Evolutionary conservation across 192 early-diverging fungal genomes (phyloP).

Genomic region (Kappamyces sp.): DNA sequence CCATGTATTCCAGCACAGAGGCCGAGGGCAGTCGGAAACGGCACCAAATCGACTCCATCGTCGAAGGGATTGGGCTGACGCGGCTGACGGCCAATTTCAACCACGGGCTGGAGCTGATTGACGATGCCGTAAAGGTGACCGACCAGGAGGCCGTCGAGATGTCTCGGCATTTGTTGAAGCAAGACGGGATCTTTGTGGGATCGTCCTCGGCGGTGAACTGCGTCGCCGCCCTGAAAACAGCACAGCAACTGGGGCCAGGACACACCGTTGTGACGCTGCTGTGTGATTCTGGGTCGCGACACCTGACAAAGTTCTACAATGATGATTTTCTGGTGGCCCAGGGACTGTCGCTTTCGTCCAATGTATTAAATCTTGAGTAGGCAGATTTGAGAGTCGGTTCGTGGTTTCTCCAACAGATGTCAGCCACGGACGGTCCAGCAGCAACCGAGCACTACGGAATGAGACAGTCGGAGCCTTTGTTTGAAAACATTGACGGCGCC

Average conservation of each 20-base stretch:
- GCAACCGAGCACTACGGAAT: constrained; percentile 4
- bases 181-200: constrained; percentile 85
- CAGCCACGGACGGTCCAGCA: background rate
- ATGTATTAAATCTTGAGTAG: too few relatives aligned
- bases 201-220: constrained; percentile 87
- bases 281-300: constrained; percentile 84
- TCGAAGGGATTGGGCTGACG: constrained; percentile 95
- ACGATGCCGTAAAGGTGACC: constrained; percentile 76
- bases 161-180: constrained; percentile 73
- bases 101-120: constrained; percentile 49
- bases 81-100: constrained; percentile 84
- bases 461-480: constrained; percentile 37
- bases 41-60: constrained; percentile 96
- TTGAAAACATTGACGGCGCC: constrained; percentile 63
- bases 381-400: too few relatives aligned
- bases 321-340: background rate
- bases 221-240: constrained; percentile 77
- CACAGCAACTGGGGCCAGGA: constrained; percentile 74
- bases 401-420: constrained; percentile 3
- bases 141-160: constrained; percentile 87
- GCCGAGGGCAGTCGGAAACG: constrained; percentile 81
- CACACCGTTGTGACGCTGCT: constrained; percentile 88
- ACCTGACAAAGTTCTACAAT: constrained; percentile 92
- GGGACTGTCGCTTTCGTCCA: constrained; percentile 1
- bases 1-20: constrained; percentile 85